Conservation (phyloP, 768 basidiomycete genomes). For the Pleurotus giganteus region DNA sequence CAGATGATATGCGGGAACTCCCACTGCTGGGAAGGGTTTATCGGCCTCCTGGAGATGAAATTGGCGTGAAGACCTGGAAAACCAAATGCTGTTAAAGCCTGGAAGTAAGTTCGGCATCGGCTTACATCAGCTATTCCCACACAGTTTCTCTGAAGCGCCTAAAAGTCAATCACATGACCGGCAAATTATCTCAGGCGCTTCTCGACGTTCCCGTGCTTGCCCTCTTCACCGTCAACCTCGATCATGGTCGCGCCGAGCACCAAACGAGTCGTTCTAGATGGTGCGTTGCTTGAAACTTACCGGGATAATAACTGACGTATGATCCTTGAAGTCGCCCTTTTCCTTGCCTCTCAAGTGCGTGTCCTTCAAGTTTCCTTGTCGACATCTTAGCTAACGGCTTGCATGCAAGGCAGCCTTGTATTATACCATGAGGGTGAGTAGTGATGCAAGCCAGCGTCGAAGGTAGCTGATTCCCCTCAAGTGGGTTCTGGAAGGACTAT, state of each 20-base stretch:
- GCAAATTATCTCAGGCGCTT: no score
- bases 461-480: constrained; percentile 21
- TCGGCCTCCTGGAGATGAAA: no score
- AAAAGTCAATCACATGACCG: no score
- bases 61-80: no score
- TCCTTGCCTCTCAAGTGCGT: constrained; percentile 51
- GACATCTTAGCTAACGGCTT: constrained; percentile 19
- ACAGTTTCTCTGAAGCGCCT: no score
- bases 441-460: neutral
- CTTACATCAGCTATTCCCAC: no score
- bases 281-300: constrained; percentile 22
- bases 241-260: constrained; percentile 33
- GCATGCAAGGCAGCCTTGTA: constrained; percentile 68
- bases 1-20: no score
- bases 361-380: constrained; percentile 6
- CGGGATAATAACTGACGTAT: constrained; percentile 9
- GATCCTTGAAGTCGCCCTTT: constrained; percentile 41
- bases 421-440: constrained; percentile 68
- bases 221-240: no score
- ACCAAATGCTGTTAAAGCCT: no score
- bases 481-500: constrained; percentile 65
- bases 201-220: no score
- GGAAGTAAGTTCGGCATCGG: no score
- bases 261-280: constrained; percentile 45
- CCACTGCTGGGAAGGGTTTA: no score